Base-by-base conservation (phyloP, 805 yeast species). In the Lipomyces kockii region DNA sequence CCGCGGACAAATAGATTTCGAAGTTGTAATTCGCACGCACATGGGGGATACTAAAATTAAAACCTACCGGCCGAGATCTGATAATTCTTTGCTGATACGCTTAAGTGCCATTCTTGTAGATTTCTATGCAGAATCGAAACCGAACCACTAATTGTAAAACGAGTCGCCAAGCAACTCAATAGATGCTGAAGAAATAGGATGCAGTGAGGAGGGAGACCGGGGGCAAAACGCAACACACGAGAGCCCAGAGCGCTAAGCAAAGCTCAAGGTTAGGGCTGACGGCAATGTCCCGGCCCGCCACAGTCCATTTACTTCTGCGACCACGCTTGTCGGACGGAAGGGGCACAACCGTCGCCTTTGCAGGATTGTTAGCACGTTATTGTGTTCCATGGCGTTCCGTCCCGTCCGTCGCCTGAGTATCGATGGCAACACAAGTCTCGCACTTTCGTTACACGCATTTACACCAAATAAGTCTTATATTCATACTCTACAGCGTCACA, bases 81-180 rank as follows among this genome's bases (percentile, higher is more conserved):
- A 89, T 76, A 95, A 86, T 83, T 94, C 99, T 83, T 94, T 94
- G 82, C 91, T 90, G 77, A 94, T 92, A 86, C 99, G 92, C 83
- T 95, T 95, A 76, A 87, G 84, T 73, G 98, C 95, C 97, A 92
- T 63, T 37, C 74, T 53, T 58, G 32, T 69, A 20, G 49, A 27
- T 22, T 3, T 29, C 32, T 25, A 32, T 22, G 62, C 25, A 37
- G 27, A 34, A 56, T 53, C 20, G 20, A 32, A 27, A 29, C 22
- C 17, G 32, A 9, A 27, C n/a, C 20, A 17, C 20, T 32, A n/a
- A 14, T 20, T 8, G 57, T 17, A 22, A 20, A 43, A 35, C n/a
- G 29, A 20, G 49, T 43, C 20, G 39, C 20, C 49, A 43, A 43
- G 22, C 49, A 43, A 43, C 39, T 17, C 20, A n/a, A 43, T 7